Base-by-base conservation (phyloP, 495 filamentous ascomycete species). In the Penicillium psychrofluorescens region DNA sequence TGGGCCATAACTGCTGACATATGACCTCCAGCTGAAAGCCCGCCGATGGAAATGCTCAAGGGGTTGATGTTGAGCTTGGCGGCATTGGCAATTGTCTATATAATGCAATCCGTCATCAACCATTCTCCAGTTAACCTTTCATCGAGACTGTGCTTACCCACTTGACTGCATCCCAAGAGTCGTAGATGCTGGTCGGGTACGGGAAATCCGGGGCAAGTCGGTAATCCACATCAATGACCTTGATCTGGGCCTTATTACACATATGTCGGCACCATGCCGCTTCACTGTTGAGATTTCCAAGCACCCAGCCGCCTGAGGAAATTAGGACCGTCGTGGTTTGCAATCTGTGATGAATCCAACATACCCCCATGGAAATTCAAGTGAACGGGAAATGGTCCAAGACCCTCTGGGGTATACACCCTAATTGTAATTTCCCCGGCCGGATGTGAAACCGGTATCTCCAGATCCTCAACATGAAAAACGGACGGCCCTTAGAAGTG, bases 21-120 rank as follows among this genome's bases (percentile, higher is more conserved):
- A 40, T 63, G 55, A 0, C 56, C 68, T 7, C 72, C 72, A 0
- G 72, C 68, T 0, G 72, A 75, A 7, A 75, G 54, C 2, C 72
- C 72, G 13, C 72, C 72, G 15, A 74, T 59, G 4, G 72, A 74
- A 12, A 73, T 42, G 2, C 64, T 67, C 13, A 67, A 61, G 12
- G 80, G 76, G 41, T 87, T 72, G 32, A 72, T 55, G 30, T 60
- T 57, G 30, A 74, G 51, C 16, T 39, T 31, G 0, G 46, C 42
- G 2, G 63, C 54, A 32, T 62, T 50, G 13, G 45, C 35, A 29
- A 66, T 59, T 1, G 58, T 43, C 41, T 43, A n/a, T 36, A 9
- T 22, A 6, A 4, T 22, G 6, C 4, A 6, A 22, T 22, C 4
- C 22, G 4, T 22, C 4, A 6, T 6, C 22, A 22, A 6, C 4